phyloP scores from a whole-genome alignment of 2,329 filamentous ascomycete species.

The Ambrosiella xylebori region DNA sequence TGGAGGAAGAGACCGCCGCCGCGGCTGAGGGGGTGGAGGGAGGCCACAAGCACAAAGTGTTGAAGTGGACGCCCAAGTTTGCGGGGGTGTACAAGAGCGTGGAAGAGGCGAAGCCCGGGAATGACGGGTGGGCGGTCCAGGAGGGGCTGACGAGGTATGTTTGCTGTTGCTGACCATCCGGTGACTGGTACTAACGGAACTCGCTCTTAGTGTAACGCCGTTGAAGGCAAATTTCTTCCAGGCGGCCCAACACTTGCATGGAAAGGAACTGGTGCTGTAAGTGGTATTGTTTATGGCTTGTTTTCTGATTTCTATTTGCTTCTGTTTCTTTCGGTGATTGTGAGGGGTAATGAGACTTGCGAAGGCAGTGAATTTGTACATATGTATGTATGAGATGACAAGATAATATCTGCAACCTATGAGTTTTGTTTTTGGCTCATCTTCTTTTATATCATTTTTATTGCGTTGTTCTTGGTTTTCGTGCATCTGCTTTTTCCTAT shows the following conservation, averaged over 20 bases:
- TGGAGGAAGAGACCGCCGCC: slow-evolving; percentile 48
- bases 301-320: slow-evolving; percentile 13
- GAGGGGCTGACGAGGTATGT: slow-evolving; percentile 68
- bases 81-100: slow-evolving; percentile 76
- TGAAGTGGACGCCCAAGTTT: slow-evolving; percentile 87
- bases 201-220: slow-evolving; percentile 55
- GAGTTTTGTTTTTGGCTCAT: slow-evolving; percentile 1
- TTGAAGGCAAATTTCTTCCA: slow-evolving; percentile 89
- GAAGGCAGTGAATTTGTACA: background rate
- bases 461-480: slow-evolving; percentile 2
- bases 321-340: background rate
- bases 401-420: background rate
- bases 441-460: slow-evolving; percentile 5
- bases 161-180: background rate
- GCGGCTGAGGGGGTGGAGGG: slow-evolving; percentile 30
- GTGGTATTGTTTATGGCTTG: slow-evolving; percentile 23
- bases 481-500: slow-evolving; percentile 3
- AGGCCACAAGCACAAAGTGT: slow-evolving; percentile 62
- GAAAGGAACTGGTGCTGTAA: slow-evolving; percentile 69
- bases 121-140: slow-evolving; percentile 85
- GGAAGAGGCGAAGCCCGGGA: slow-evolving; percentile 59
- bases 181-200: slow-evolving; percentile 3
- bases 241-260: slow-evolving; percentile 40
- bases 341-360: background rate
- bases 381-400: background rate